These are phyloP conservation scores for Penicillium egyptiacum DNA, from an alignment of 495 filamentous ascomycete species.

Conservation along the genomic window DNA sequence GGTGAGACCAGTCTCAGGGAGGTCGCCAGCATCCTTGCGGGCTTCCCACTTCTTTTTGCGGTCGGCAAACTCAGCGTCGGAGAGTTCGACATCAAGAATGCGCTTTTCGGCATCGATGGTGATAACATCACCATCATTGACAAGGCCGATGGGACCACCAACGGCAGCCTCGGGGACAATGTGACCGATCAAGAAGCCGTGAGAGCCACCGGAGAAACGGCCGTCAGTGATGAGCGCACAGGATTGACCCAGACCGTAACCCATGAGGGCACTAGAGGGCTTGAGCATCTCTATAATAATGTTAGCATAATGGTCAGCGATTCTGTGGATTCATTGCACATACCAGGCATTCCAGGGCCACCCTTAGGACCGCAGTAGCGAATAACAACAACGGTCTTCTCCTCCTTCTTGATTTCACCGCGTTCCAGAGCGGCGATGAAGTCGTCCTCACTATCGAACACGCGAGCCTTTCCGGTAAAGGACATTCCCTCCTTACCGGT, in stretches of 20 bases:
- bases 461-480: constrained; percentile 84
- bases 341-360: constrained; percentile 88
- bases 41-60: constrained; percentile 62
- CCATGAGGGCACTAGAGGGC: constrained; percentile 87
- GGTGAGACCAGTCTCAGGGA: constrained; percentile 38
- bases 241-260: constrained; percentile 70
- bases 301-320: constrained; percentile 1
- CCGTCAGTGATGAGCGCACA: constrained; percentile 55
- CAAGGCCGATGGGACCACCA: constrained; percentile 56
- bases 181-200: constrained; percentile 56
- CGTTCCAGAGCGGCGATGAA: constrained; percentile 76
- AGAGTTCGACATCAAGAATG: constrained; percentile 50
- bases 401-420: constrained; percentile 88
- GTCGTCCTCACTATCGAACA: constrained; percentile 81
- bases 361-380: constrained; percentile 95
- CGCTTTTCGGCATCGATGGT: constrained; percentile 56
- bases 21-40: constrained; percentile 34
- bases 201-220: constrained; percentile 50
- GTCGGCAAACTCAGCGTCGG: constrained; percentile 59
- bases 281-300: constrained; percentile 68
- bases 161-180: constrained; percentile 59
- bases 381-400: constrained; percentile 97
- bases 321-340: constrained; percentile 22
- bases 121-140: constrained; percentile 56
- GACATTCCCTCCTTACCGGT: constrained; percentile 93